Evolutionary conservation across 2,329 filamentous ascomycete species (phyloP).

Genomic region (Magnaporthales sp.): DNA sequence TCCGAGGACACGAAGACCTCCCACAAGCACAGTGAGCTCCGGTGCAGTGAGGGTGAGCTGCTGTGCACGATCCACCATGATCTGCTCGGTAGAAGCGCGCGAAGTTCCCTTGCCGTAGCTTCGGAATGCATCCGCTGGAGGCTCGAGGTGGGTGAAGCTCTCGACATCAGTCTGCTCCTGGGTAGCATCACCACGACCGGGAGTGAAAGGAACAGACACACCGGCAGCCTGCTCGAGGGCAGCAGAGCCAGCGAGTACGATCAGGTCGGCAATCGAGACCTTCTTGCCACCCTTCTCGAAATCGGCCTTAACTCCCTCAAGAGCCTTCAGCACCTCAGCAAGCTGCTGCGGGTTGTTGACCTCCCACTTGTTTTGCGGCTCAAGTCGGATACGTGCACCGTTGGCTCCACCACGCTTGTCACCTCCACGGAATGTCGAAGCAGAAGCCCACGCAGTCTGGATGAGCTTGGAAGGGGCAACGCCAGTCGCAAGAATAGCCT

Average conservation of each 20-base stretch:
- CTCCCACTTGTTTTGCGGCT: constrained; percentile 63
- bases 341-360: constrained; percentile 66
- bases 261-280: constrained; percentile 70
- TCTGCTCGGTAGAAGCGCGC: constrained; percentile 57
- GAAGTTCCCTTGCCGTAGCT: constrained; percentile 60
- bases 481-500: constrained; percentile 55
- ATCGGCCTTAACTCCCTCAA: constrained; percentile 57
- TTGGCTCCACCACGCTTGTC: constrained; percentile 82
- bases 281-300: constrained; percentile 62
- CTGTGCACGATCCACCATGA: constrained; percentile 63
- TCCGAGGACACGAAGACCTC: constrained; percentile 61
- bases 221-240: constrained; percentile 63
- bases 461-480: constrained; percentile 54
- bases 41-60: constrained; percentile 63
- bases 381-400: constrained; percentile 66
- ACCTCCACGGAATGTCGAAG: constrained; percentile 62
- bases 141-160: constrained; percentile 59
- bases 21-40: constrained; percentile 62
- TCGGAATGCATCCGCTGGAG: constrained; percentile 67
- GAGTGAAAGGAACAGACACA: constrained; percentile 59
- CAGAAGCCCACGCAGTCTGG: constrained; percentile 58
- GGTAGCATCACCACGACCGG: constrained; percentile 63
- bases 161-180: constrained; percentile 62
- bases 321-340: constrained; percentile 46
- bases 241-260: constrained; percentile 64